A percentile compares a stretch with the other conserved stretches of the same genome.
Evolutionary conservation across 108 stramenopile genomes (phyloP).

Genomic region (Nannochloropsis salina): DNA sequence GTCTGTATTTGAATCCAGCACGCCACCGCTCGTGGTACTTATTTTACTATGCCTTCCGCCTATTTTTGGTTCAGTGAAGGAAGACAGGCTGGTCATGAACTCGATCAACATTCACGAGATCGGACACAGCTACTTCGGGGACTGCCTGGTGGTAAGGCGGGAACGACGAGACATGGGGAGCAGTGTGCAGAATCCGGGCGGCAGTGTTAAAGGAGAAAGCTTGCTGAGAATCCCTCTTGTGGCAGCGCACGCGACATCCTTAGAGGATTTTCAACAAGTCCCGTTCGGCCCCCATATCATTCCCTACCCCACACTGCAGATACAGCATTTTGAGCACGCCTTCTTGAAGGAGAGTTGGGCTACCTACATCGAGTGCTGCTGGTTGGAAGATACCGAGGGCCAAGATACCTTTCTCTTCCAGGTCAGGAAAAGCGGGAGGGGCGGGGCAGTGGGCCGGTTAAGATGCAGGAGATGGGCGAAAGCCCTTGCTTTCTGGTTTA

Average conservation of each 20-base stretch:
- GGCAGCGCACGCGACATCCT: no score
- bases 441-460: not conserved
- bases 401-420: not conserved
- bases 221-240: not conserved
- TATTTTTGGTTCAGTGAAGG: not conserved
- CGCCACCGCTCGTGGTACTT: not conserved
- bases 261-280: no score
- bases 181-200: not conserved
- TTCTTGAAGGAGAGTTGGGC: not conserved
- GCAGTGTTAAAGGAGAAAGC: not conserved
- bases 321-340: not conserved
- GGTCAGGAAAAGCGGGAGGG: not conserved
- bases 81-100: not conserved
- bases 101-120: not conserved
- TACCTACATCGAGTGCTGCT: constrained; percentile 5
- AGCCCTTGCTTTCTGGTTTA: no score
- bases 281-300: not conserved
- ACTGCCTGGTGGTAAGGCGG: not conserved
- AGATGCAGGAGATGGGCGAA: no score
- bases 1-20: not conserved
- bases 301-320: not conserved
- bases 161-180: not conserved
- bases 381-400: not conserved
- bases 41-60: not conserved
- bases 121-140: constrained; percentile 10